A percentile compares a stretch with the other conserved stretches of the same genome.
Conservation (phyloP, 1,139 yeast genomes). For the Debaryomycetaceae sp. region DNA sequence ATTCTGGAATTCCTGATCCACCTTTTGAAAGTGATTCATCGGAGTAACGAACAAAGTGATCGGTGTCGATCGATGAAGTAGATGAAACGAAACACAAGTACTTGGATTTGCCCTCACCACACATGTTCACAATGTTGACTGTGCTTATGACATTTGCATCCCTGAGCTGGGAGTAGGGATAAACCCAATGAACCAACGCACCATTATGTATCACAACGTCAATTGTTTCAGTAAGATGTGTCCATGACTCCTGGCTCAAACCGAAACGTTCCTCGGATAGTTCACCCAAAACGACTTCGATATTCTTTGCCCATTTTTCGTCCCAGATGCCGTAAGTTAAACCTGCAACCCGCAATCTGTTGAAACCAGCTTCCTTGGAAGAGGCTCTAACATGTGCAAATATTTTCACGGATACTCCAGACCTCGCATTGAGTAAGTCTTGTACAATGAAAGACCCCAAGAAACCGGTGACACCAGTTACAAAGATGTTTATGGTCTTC, state of each 20-base stretch:
- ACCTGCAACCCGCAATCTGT: conserved; percentile 74
- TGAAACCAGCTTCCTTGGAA: conserved; percentile 62
- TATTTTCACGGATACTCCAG: conserved; percentile 48
- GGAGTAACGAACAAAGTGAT: conserved; percentile 72
- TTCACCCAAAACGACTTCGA: conserved; percentile 81
- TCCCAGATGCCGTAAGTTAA: conserved; percentile 86
- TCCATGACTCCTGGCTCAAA: conserved; percentile 56
- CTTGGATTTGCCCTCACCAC: conserved; percentile 80
- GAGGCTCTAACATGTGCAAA: conserved; percentile 91
- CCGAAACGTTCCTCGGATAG: conserved; percentile 74
- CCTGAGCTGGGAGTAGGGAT: conserved; percentile 84
- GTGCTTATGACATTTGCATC: conserved; percentile 93
- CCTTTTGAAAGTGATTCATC: conserved; percentile 67
- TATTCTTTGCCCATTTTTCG: conserved; percentile 50
- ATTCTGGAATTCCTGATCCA: conserved; percentile 68
- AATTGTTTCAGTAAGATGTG: conserved; percentile 48
- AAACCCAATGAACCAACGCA: conserved; percentile 98
- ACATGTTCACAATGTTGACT: conserved; percentile 75
- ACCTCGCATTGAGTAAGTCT: conserved; percentile 57
- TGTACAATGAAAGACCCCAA: conserved; percentile 84
- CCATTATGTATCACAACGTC: conserved; percentile 95
- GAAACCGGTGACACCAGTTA: conserved; percentile 97
- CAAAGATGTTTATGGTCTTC: conserved; percentile 59
- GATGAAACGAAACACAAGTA: conserved; percentile 90
- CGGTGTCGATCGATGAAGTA: conserved; percentile 87